These are phyloP conservation scores for Hypoxylon sp. DNA, from an alignment of 2,329 filamentous ascomycete genomes.

Conservation along the genomic window DNA sequence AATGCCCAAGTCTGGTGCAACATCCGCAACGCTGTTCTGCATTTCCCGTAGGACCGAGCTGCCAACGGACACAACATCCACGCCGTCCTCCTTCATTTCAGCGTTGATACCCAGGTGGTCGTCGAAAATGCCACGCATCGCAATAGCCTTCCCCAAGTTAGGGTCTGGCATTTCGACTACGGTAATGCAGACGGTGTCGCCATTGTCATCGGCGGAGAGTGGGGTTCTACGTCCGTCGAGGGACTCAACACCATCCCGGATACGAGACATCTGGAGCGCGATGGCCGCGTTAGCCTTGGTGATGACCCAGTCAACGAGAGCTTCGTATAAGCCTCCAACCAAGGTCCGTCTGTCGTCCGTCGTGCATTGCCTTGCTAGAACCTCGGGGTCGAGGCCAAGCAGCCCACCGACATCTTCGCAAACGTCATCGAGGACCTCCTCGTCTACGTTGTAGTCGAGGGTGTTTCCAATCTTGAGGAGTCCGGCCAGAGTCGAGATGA, in stretches of 20 bases:
- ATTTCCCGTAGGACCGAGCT: constrained; percentile 88
- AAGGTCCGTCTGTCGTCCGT: constrained; percentile 85
- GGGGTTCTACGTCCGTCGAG: constrained; percentile 72
- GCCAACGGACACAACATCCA: constrained; percentile 76
- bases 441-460: constrained; percentile 82
- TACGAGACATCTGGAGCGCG: constrained; percentile 72
- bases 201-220: constrained; percentile 72
- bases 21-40: constrained; percentile 79
- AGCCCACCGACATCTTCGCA: constrained; percentile 91
- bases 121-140: constrained; percentile 90
- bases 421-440: constrained; percentile 82
- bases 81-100: constrained; percentile 96
- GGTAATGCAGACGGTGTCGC: constrained; percentile 87
- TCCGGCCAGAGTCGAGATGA: constrained; percentile 86
- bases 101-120: constrained; percentile 91
- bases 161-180: constrained; percentile 86
- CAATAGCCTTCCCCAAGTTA: constrained; percentile 83
- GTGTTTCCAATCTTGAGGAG: constrained; percentile 92
- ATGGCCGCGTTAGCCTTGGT: constrained; percentile 88
- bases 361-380: constrained; percentile 78
- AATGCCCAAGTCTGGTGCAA: constrained; percentile 80
- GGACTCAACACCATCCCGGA: constrained; percentile 71
- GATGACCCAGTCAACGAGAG: constrained; percentile 94
- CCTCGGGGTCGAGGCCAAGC: constrained; percentile 84
- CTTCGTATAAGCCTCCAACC: constrained; percentile 89